Percentiles rank a stretch among this genome's conserved stretches.
These are phyloP conservation scores for Hericium rajendrae DNA, from an alignment of 768 basidiomycete species.

Conservation along the genomic window DNA sequence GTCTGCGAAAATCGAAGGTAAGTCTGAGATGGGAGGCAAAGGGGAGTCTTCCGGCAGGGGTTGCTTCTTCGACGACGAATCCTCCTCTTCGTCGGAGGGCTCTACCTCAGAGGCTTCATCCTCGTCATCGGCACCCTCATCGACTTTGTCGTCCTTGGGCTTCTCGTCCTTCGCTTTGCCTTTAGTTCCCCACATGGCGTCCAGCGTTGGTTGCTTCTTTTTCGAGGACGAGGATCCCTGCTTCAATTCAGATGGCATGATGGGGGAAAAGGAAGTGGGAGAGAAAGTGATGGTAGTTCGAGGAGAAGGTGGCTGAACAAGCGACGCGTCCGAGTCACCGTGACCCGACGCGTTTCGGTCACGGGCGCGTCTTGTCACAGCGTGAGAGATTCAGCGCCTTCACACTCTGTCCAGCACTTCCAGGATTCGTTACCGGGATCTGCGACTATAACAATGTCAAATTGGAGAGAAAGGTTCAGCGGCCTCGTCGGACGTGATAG, in stretches of 20 bases:
- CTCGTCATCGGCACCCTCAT: constrained; percentile 4
- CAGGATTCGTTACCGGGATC: not conserved
- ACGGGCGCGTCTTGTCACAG: constrained; percentile 6
- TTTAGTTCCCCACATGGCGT: constrained; percentile 3
- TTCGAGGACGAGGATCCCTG: not conserved
- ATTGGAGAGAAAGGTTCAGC: not conserved
- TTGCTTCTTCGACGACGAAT: constrained; percentile 26
- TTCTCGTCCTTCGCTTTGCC: constrained; percentile 5
- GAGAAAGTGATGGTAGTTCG: not conserved
- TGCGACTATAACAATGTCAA: not conserved
- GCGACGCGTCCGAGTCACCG: not conserved
- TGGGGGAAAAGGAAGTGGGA: not conserved
- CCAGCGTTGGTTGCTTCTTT: constrained; percentile 11
- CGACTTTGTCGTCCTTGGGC: not conserved
- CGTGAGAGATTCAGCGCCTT: not conserved
- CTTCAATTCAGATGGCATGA: constrained; percentile 4
- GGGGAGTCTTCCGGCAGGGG: constrained; percentile 47
- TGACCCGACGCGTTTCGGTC: not conserved
- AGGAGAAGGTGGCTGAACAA: not conserved
- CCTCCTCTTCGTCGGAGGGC: constrained; percentile 20
- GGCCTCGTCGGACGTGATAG: not conserved
- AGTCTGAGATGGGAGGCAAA: constrained; percentile 68
- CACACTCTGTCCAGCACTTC: not conserved
- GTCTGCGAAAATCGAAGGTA: constrained; percentile 68
- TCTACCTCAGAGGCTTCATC: constrained; percentile 15